Percentiles rank a stretch among this genome's conserved stretches.
Conservation (phyloP, 495 filamentous ascomycete genomes). For the Beverwykella pulmonaria region DNA sequence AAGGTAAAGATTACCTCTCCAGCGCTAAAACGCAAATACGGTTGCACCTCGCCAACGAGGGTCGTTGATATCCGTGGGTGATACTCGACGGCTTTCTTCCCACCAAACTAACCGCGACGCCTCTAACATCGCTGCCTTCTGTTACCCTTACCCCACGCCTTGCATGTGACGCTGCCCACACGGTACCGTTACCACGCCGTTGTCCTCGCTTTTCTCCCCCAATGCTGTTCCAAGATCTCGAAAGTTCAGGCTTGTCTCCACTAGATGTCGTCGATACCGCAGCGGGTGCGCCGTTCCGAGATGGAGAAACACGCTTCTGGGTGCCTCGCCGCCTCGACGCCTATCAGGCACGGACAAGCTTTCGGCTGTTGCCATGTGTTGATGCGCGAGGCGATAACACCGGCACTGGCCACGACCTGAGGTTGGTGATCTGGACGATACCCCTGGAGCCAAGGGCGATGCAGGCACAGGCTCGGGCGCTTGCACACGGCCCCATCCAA, state of each 20-base stretch:
- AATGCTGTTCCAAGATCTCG: neutral
- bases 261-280: neutral
- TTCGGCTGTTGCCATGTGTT: conserved; percentile 4
- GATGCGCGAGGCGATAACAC: conserved; percentile 1
- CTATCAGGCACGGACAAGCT: conserved; percentile 6
- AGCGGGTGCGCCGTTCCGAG: neutral
- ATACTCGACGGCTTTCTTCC: too few relatives aligned
- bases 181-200: too few relatives aligned
- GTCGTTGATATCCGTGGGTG: too few relatives aligned
- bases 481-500: conserved; percentile 10
- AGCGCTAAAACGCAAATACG: too few relatives aligned
- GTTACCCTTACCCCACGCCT: too few relatives aligned
- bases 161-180: too few relatives aligned
- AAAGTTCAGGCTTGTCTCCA: neutral
- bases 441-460: conserved; percentile 32
- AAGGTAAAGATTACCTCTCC: too few relatives aligned
- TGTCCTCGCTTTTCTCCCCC: too few relatives aligned
- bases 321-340: neutral
- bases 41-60: too few relatives aligned
- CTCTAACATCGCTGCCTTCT: too few relatives aligned
- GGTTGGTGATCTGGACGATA: conserved; percentile 2
- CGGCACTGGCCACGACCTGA: neutral
- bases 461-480: conserved; percentile 24
- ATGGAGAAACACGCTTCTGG: neutral
- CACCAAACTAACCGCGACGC: too few relatives aligned